Evolutionary conservation across 768 basidiomycete genomes (phyloP), one percentile per base, ranked within the genome.

Genomic region (Lanmaoa rubissima): DNA sequence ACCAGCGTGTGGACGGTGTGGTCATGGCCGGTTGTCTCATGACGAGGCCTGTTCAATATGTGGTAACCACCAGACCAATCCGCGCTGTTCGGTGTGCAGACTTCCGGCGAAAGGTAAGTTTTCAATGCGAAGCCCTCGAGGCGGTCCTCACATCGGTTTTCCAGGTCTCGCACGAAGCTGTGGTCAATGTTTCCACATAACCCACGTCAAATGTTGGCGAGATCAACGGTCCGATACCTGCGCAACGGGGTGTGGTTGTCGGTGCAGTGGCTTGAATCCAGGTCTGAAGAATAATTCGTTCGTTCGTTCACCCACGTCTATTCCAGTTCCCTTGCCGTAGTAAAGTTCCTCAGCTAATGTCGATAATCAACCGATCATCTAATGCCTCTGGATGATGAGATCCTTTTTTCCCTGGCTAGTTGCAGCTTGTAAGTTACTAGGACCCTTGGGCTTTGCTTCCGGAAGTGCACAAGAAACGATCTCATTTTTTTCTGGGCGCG

Each of bases 41-140:
- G 64, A 66, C 14, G 73, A 65, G 38, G 60, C 70, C 2, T 89
- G 83, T 64, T 63, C 70, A 26, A 65, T 70, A 31, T 84, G 81
- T 57, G 74, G 71, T 53, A 72, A 71, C 10, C 70, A 74, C n/a
- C 76, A 72, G 42, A 73, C 72, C 5, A 78, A 77, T 67, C 74
- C 84, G 2, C 71, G 71, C 7, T 93, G 91, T 65, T 82, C 88
- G 0, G 79, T 92, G 17, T 92, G 91, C 67, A 79, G 89, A 47
- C 79, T 92, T 32, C 86, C 88, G 7, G 83, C 87, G 55, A 88
- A 84, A 79, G 88, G 91, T 84, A 59, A 11, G 77, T 67, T 1
- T 6, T 36, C 31, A 3, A 19, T 4, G 2, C 3, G 3, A 51
- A 50, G 2, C 24, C 32, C n/a, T 36, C 50, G 41, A 21, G 13